Evolutionary conservation across 2,329 filamentous ascomycete species (phyloP).

Genomic region (Aureobasidium leucospermi): DNA sequence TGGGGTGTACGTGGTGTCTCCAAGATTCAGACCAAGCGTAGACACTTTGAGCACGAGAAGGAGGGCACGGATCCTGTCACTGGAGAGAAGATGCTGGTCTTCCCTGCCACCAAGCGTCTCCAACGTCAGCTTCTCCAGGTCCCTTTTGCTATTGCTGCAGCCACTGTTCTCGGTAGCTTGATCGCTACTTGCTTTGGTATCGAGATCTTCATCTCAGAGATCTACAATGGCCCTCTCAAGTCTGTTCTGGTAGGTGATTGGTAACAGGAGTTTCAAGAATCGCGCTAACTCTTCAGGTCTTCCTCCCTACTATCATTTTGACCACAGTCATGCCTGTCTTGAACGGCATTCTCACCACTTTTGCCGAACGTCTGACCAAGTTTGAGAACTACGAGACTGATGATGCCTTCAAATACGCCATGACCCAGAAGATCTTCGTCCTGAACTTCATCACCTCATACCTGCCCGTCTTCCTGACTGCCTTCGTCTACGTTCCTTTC

Average conservation of each 20-base stretch:
- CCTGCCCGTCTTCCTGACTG: conserved; percentile 82
- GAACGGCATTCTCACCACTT: conserved; percentile 63
- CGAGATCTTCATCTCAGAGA: conserved; percentile 91
- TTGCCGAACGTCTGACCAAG: conserved; percentile 70
- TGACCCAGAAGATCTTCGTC: conserved; percentile 89
- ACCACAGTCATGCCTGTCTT: conserved; percentile 74
- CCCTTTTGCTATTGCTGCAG: conserved; percentile 72
- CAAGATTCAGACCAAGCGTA: conserved; percentile 67
- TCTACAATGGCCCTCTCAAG: conserved; percentile 86
- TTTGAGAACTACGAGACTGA: conserved; percentile 90
- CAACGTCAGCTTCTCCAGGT: conserved; percentile 71
- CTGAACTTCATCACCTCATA: conserved; percentile 97
- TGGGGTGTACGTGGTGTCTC: conserved; percentile 87
- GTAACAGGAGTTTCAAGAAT: neutral
- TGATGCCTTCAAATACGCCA: conserved; percentile 72
- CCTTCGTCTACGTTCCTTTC: conserved; percentile 92
- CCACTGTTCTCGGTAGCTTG: conserved; percentile 65
- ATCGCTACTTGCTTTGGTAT: conserved; percentile 85
- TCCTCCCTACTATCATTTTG: conserved; percentile 83
- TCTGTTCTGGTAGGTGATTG: conserved; percentile 59
- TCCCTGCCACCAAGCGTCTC: conserved; percentile 67
- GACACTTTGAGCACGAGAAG: conserved; percentile 72
- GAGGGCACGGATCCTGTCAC: conserved; percentile 73
- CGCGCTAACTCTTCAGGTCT: conserved; percentile 49
- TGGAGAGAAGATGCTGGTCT: conserved; percentile 68